Conservation (phyloP, 2,329 filamentous ascomycete species). For the Emergomyces pasteurianus region DNA sequence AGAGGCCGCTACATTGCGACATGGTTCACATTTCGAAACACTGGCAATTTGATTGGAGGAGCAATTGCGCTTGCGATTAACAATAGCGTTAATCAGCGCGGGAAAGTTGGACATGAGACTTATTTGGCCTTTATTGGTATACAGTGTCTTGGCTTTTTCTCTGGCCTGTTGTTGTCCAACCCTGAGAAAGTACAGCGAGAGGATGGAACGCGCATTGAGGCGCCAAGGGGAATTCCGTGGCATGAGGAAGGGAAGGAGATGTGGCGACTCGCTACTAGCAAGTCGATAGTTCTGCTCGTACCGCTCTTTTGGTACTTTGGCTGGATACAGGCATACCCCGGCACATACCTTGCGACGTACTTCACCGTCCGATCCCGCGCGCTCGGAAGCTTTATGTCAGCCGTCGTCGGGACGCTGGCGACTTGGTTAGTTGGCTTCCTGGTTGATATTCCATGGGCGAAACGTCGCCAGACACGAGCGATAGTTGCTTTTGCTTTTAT, state of each 20-base stretch:
- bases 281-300: constrained; percentile 25
- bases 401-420: constrained; percentile 28
- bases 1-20: constrained; percentile 45
- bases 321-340: constrained; percentile 28
- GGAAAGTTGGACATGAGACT: constrained; percentile 15
- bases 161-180: constrained; percentile 34
- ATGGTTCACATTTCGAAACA: constrained; percentile 33
- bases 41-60: constrained; percentile 38
- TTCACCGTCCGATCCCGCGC: constrained; percentile 34
- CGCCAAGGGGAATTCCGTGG: constrained; percentile 19
- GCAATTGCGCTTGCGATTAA: constrained; percentile 41
- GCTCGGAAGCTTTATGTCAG: constrained; percentile 26
- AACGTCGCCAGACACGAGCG: constrained; percentile 30
- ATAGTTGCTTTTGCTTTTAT: constrained; percentile 31
- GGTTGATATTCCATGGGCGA: constrained; percentile 30
- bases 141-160: constrained; percentile 34
- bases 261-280: constrained; percentile 23
- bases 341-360: constrained; percentile 32
- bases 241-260: constrained; percentile 24
- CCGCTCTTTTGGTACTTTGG: constrained; percentile 25
- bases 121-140: constrained; percentile 38
- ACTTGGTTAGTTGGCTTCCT: constrained; percentile 28
- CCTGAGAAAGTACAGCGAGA: constrained; percentile 35
- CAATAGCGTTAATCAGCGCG: constrained; percentile 22
- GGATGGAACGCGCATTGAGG: constrained; percentile 29